Conservation (phyloP, 805 yeast genomes). For the Candida ortonii region DNA sequence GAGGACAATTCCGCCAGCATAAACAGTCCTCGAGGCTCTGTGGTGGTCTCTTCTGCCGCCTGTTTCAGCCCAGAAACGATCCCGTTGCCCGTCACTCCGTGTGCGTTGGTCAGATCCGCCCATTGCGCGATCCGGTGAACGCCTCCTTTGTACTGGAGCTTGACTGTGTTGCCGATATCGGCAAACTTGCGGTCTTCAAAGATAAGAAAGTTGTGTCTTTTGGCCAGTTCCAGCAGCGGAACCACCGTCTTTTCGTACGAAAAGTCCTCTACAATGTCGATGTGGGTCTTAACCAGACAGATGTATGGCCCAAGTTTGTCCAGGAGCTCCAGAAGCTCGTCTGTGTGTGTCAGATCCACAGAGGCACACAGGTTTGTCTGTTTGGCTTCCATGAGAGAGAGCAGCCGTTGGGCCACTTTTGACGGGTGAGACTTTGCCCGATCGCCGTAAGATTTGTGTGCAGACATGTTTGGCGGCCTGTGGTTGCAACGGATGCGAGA, state of each 20-base stretch:
- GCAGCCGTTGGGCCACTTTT: constrained; percentile 73
- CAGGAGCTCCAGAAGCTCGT: constrained; percentile 65
- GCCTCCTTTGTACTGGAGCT: constrained; percentile 89
- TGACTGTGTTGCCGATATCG: constrained; percentile 96
- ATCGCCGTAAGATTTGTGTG: constrained; percentile 49
- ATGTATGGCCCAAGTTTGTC: constrained; percentile 88
- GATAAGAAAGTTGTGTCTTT: constrained; percentile 82
- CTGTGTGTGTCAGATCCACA: constrained; percentile 80
- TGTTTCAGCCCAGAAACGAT: constrained; percentile 84
- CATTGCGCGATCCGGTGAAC: constrained; percentile 84
- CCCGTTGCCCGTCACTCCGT: constrained; percentile 94
- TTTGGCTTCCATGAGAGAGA: constrained; percentile 72
- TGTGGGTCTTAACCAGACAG: constrained; percentile 90
- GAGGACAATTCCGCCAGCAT: constrained; percentile 96
- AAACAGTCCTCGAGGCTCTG: constrained; percentile 82
- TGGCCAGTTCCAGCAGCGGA: constrained; percentile 70
- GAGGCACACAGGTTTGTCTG: constrained; percentile 92
- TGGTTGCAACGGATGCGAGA: not conserved
- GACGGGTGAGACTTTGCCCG: constrained; percentile 74
- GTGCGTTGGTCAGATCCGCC: constrained; percentile 98
- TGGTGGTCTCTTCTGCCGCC: constrained; percentile 68
- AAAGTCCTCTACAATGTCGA: constrained; percentile 90
- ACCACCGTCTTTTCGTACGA: constrained; percentile 71
- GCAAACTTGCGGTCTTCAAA: constrained; percentile 98
- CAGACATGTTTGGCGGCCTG: no score